phyloP scores from a whole-genome alignment of 768 basidiomycete species.

The Mycena indigotica region DNA sequence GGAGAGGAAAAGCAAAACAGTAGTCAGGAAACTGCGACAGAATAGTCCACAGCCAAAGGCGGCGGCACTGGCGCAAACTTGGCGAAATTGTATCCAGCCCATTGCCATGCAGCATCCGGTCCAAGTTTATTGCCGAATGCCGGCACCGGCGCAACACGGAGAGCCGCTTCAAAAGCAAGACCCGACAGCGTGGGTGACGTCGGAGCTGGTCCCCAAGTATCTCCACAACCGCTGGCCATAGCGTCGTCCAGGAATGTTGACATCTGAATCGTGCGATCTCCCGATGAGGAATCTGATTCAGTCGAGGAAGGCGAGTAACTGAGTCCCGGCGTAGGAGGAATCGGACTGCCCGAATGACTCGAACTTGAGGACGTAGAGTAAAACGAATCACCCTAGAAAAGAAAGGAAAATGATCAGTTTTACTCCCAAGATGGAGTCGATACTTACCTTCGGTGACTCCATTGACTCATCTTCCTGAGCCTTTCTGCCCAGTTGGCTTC shows the following conservation, averaged over 20 bases:
- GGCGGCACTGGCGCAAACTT: background rate
- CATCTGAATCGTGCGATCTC: slow-evolving; percentile 61
- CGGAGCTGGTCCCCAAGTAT: slow-evolving; percentile 1
- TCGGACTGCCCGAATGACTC: slow-evolving; percentile 35
- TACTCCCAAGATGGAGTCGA: background rate
- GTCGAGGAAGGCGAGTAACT: slow-evolving; percentile 63
- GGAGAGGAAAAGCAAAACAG: background rate
- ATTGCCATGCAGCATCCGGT: background rate
- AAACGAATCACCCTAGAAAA: slow-evolving; percentile 7
- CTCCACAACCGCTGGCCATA: slow-evolving; percentile 23
- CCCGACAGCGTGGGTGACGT: slow-evolving; percentile 17
- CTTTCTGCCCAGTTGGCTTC: slow-evolving; percentile 17
- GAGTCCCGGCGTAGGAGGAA: slow-evolving; percentile 59
- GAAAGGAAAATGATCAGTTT: background rate
- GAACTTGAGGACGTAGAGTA: slow-evolving; percentile 13
- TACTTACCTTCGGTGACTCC: slow-evolving; percentile 20
- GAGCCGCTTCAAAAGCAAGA: slow-evolving; percentile 16
- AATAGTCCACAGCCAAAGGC: background rate
- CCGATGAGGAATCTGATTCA: slow-evolving; percentile 47
- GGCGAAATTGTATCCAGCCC: background rate
- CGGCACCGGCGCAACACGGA: background rate
- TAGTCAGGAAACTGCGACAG: background rate
- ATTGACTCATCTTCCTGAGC: slow-evolving; percentile 19
- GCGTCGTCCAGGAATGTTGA: slow-evolving; percentile 51
- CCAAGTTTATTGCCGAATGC: background rate